Conservation (phyloP, 2,329 filamentous ascomycete species). For the Colletotrichum endophyticum region DNA sequence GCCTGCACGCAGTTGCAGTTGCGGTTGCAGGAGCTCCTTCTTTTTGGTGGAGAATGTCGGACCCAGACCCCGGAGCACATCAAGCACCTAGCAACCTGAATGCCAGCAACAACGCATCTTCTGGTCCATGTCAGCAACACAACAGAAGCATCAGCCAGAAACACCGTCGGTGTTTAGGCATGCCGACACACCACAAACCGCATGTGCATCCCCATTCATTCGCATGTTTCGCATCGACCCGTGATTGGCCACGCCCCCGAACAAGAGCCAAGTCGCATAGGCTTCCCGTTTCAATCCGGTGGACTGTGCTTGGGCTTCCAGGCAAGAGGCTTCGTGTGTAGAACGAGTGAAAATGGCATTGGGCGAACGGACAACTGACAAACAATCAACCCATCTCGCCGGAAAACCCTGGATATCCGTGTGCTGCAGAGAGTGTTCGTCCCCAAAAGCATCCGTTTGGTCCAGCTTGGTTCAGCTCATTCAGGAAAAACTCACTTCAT, state of each 20-base stretch:
- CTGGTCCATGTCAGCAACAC: not conserved
- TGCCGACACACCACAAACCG: not conserved
- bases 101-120: not conserved
- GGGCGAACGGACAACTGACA: not conserved
- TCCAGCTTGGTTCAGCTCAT: not conserved
- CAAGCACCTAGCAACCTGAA: not conserved
- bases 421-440: not conserved
- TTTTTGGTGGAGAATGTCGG: not conserved
- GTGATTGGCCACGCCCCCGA: not conserved
- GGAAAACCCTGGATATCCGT: not conserved
- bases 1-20: not conserved
- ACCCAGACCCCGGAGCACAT: not conserved
- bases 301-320: slow-evolving; percentile 1
- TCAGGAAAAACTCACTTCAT: not conserved
- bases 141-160: not conserved
- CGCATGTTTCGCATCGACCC: not conserved
- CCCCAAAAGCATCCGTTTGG: not conserved
- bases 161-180: not conserved
- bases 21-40: not conserved
- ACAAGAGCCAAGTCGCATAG: not conserved
- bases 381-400: not conserved
- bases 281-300: slow-evolving; percentile 13
- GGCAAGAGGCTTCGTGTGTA: not conserved
- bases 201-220: not conserved
- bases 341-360: not conserved